Evolutionary conservation across 768 basidiomycete genomes (phyloP).

Genomic region (Clitopilus hobsonii): DNA sequence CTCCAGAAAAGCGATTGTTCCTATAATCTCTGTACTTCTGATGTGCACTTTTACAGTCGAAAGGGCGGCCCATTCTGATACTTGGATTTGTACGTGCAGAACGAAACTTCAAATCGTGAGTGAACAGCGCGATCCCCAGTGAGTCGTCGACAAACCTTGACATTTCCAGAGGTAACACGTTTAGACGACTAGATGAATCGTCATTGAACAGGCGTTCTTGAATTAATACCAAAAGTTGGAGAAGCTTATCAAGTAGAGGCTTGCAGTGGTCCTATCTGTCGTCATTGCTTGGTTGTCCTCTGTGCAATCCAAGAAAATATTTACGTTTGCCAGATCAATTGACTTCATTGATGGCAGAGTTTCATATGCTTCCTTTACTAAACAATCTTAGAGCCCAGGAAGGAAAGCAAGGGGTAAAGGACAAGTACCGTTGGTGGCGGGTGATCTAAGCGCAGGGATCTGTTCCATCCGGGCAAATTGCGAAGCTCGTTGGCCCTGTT

Average conservation of each 20-base stretch:
- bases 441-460: neutral
- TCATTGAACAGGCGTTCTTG: neutral
- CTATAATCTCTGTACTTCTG: neutral
- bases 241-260: neutral
- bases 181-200: neutral
- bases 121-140: neutral
- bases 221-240: neutral
- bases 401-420: neutral
- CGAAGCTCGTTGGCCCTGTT: neutral
- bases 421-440: neutral
- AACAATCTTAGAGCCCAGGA: neutral
- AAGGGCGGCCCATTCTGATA: neutral
- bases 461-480: neutral
- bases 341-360: neutral
- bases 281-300: neutral
- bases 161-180: neutral
- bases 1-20: neutral
- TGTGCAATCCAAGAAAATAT: neutral
- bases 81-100: neutral
- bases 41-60: constrained; percentile 3
- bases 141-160: neutral
- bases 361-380: neutral
- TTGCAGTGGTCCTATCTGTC: neutral
- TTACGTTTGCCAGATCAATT: neutral
- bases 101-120: neutral